phyloP scores from a whole-genome alignment of 2,329 filamentous ascomycete species.

The Rhynchosporium agropyri region DNA sequence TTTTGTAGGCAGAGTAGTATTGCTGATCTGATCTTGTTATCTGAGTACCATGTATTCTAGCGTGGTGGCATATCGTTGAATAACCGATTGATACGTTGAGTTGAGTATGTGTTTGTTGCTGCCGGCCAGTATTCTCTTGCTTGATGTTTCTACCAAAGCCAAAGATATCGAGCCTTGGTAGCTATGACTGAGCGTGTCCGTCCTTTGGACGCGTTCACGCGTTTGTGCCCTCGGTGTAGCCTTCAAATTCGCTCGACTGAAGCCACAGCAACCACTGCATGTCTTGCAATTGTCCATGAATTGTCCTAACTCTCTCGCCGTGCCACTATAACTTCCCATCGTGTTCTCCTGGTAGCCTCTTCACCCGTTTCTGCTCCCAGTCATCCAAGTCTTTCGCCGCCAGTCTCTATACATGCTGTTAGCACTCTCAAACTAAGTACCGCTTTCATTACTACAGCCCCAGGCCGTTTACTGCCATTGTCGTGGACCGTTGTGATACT shows the following conservation, averaged over 20 bases:
- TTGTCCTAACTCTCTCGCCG: neutral
- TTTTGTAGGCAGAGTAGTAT: no score
- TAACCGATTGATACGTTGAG: no score
- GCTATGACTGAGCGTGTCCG: no score
- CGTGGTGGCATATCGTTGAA: no score
- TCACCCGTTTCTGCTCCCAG: constrained; percentile 96
- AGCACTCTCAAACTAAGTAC: neutral
- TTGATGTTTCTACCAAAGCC: no score
- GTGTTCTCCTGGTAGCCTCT: constrained; percentile 84
- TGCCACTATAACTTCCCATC: constrained; percentile 71
- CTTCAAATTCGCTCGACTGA: neutral
- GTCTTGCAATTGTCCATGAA: neutral
- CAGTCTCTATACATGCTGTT: constrained; percentile 59
- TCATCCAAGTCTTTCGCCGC: constrained; percentile 90
- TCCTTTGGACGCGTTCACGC: neutral
- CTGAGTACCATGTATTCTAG: no score
- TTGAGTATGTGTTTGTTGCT: no score
- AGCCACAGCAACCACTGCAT: neutral
- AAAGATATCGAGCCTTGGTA: no score
- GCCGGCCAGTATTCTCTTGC: no score
- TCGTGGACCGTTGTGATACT: constrained; percentile 44
- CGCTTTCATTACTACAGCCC: no score
- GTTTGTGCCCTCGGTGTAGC: neutral
- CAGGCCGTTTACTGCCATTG: neutral
- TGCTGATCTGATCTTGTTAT: no score